A percentile compares a stretch with the other conserved stretches of the same genome.
Evolutionary conservation across 352 stramenopile species (phyloP).

Genomic region (Elongisporangium prolatum): DNA sequence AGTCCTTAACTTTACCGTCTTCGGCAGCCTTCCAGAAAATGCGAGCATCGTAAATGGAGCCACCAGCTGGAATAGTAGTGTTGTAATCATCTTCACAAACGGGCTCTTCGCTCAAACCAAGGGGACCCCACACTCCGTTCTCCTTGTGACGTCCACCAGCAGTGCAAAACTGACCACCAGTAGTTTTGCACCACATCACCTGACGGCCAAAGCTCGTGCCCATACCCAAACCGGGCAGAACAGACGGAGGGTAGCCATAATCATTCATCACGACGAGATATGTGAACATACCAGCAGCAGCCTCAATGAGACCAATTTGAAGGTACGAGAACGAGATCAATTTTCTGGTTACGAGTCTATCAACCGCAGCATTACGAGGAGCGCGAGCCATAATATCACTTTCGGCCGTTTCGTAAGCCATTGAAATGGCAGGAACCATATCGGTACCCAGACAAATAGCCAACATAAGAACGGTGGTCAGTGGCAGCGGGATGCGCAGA

Average conservation of each 20-base stretch:
- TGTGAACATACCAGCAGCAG: constrained; percentile 81
- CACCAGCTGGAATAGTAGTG: constrained; percentile 16
- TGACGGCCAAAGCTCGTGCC: constrained; percentile 63
- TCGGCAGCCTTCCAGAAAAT: constrained; percentile 49
- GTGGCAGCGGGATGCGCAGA: constrained; percentile 78
- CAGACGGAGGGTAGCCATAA: constrained; percentile 72
- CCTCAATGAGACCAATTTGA: constrained; percentile 88
- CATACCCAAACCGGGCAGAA: constrained; percentile 50
- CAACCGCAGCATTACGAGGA: constrained; percentile 71
- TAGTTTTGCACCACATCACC: constrained; percentile 69
- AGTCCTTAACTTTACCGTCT: constrained; percentile 47
- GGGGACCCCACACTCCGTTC: constrained; percentile 10
- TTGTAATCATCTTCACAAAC: constrained; percentile 24
- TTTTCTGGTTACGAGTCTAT: constrained; percentile 87
- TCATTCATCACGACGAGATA: constrained; percentile 88
- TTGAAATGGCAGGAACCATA: constrained; percentile 90
- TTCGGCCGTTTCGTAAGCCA: constrained; percentile 88
- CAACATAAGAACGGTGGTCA: constrained; percentile 92
- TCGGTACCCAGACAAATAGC: constrained; percentile 90
- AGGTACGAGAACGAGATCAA: constrained; percentile 88
- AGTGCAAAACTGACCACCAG: constrained; percentile 50
- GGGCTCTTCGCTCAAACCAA: constrained; percentile 15
- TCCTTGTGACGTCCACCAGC: constrained; percentile 22
- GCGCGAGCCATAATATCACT: constrained; percentile 86
- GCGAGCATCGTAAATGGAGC: constrained; percentile 33